Percentiles rank a stretch among this genome's conserved stretches.
Conservation (phyloP, 2,329 filamentous ascomycete genomes). For the Chalara sp. region DNA sequence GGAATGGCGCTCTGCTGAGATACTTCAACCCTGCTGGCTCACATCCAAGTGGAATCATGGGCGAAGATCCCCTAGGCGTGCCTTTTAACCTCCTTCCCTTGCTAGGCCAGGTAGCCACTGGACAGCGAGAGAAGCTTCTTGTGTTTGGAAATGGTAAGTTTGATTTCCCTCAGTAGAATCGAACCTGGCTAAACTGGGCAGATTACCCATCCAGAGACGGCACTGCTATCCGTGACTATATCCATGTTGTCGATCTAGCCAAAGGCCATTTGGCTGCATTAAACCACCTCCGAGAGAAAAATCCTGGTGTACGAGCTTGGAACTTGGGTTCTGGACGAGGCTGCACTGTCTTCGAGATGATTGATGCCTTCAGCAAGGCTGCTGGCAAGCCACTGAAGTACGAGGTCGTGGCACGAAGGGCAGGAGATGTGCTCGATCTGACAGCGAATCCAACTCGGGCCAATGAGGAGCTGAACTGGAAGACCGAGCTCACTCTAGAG, state of each 20-base stretch:
- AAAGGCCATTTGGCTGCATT: constrained; percentile 82
- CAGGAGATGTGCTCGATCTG: constrained; percentile 88
- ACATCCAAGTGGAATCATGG: constrained; percentile 94
- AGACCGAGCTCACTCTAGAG: constrained; percentile 83
- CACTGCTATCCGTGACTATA: constrained; percentile 95
- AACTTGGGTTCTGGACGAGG: constrained; percentile 93
- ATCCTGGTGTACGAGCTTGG: constrained; percentile 91
- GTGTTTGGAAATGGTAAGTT: constrained; percentile 85
- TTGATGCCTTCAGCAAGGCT: constrained; percentile 84
- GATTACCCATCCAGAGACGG: constrained; percentile 89
- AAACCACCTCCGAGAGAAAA: constrained; percentile 76
- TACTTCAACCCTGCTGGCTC: constrained; percentile 98
- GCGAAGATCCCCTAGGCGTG: constrained; percentile 91
- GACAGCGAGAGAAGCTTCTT: constrained; percentile 86
- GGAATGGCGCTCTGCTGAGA: constrained; percentile 87
- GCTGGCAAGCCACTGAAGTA: constrained; percentile 84
- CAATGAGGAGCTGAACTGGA: constrained; percentile 86
- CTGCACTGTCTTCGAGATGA: constrained; percentile 94
- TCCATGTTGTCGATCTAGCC: constrained; percentile 88
- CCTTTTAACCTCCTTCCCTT: constrained; percentile 94
- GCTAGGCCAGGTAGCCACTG: constrained; percentile 91
- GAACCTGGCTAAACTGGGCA: constrained; percentile 30
- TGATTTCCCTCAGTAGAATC: not conserved
- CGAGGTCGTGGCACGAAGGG: constrained; percentile 73
- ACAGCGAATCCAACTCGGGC: constrained; percentile 86